phyloP scores from a whole-genome alignment of 176 grass and related monocot genomes.

The Secale cereale region DNA sequence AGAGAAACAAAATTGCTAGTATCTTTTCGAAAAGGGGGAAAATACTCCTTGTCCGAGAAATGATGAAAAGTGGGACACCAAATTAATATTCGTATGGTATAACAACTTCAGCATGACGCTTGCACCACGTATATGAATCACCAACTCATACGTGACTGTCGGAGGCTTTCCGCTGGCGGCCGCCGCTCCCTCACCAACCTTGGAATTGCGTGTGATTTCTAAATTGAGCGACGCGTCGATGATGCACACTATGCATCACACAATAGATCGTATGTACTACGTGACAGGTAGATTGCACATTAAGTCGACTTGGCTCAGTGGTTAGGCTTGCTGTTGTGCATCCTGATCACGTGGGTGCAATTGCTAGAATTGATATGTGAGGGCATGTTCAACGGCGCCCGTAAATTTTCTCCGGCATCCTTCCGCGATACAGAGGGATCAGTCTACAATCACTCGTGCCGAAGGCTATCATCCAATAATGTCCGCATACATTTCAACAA shows the following conservation, averaged over 20 bases:
- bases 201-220: background rate
- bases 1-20: no score
- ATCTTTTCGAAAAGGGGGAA: background rate
- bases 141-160: background rate
- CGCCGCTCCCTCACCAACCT: background rate
- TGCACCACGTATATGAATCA: conserved; percentile 1
- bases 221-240: background rate
- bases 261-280: background rate
- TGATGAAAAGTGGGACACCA: background rate
- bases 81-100: background rate
- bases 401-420: no score
- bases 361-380: no score
- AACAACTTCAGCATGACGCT: conserved; percentile 4
- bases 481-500: no score
- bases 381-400: no score
- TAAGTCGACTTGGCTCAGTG: no score
- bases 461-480: no score
- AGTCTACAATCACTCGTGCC: no score
- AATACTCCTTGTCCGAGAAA: background rate
- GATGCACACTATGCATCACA: background rate
- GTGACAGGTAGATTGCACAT: no score
- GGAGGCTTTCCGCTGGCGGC: background rate
- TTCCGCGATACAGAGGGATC: no score
- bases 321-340: no score
- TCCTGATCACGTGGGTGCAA: no score